These are phyloP conservation scores for Metarhizium album DNA, from an alignment of 2,329 filamentous ascomycete genomes.

Conservation along the genomic window DNA sequence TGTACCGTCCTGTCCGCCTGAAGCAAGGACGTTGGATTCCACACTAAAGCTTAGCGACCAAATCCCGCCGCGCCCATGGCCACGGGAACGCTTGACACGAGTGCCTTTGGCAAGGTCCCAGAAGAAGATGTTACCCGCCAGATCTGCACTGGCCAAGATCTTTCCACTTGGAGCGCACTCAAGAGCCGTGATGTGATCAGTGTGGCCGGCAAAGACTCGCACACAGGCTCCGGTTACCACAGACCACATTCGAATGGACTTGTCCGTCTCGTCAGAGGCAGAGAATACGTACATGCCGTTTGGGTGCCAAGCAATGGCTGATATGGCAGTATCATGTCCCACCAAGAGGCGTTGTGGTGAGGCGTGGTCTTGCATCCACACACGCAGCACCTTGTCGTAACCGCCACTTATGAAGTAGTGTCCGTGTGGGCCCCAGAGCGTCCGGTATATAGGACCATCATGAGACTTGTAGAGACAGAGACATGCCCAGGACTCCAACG, in stretches of 20 bases:
- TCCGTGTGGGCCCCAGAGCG: slow-evolving; percentile 83
- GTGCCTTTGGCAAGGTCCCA: slow-evolving; percentile 88
- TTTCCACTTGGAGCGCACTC: slow-evolving; percentile 82
- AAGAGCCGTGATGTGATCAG: slow-evolving; percentile 73
- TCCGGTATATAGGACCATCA: slow-evolving; percentile 77
- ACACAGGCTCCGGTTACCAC: slow-evolving; percentile 80
- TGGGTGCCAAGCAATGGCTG: slow-evolving; percentile 84
- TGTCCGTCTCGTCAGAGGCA: slow-evolving; percentile 72
- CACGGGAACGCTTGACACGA: slow-evolving; percentile 83
- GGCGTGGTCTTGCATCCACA: slow-evolving; percentile 91
- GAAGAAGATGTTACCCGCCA: slow-evolving; percentile 79
- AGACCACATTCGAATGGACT: slow-evolving; percentile 95
- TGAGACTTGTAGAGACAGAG: slow-evolving; percentile 92
- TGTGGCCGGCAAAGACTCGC: slow-evolving; percentile 85
- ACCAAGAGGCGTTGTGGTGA: slow-evolving; percentile 80
- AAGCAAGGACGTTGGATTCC: slow-evolving; percentile 82
- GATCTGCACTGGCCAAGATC: slow-evolving; percentile 82
- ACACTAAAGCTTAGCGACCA: slow-evolving; percentile 90
- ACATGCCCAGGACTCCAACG: slow-evolving; percentile 81
- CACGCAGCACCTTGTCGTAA: slow-evolving; percentile 78
- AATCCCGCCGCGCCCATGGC: slow-evolving; percentile 87
- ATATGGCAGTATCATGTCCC: slow-evolving; percentile 89
- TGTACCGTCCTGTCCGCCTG: slow-evolving; percentile 82
- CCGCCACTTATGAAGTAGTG: slow-evolving; percentile 89
- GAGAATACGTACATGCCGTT: slow-evolving; percentile 93